Percentiles rank a stretch among this genome's conserved stretches.
These are phyloP conservation scores for Oxytropis ochrocephala DNA, from an alignment of 306 rosid species.

Conservation along the genomic window DNA sequence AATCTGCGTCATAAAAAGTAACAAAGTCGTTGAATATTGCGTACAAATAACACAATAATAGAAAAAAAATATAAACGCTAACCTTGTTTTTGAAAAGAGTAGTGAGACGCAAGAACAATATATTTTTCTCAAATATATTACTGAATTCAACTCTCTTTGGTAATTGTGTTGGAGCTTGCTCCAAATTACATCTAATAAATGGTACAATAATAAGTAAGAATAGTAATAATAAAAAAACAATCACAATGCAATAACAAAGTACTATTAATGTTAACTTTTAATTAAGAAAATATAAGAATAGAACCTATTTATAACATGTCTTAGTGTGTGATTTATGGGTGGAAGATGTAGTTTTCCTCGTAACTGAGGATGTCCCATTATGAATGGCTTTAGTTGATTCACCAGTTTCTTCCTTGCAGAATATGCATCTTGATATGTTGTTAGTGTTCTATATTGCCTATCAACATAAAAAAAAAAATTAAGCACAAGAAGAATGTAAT, in stretches of 20 bases:
- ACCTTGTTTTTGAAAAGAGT: too few relatives aligned
- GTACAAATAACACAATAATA: too few relatives aligned
- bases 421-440: conserved; percentile 14
- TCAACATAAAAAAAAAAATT: background rate
- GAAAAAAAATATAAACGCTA: too few relatives aligned
- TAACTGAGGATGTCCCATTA: conserved; percentile 16
- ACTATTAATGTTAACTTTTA: background rate
- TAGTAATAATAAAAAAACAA: too few relatives aligned
- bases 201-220: background rate
- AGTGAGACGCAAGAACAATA: too few relatives aligned
- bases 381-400: background rate
- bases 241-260: too few relatives aligned
- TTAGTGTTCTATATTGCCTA: conserved; percentile 15
- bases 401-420: conserved; percentile 1
- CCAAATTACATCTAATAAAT: background rate
- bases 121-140: too few relatives aligned
- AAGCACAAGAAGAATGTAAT: background rate
- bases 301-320: conserved; percentile 16
- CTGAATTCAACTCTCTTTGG: too few relatives aligned
- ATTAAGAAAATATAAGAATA: background rate
- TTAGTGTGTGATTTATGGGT: background rate
- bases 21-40: background rate
- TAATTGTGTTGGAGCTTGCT: background rate
- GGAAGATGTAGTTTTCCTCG: conserved; percentile 11
- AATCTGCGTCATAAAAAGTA: conserved; percentile 6